Conservation (phyloP, 1,284 basidiomycete species). For the Exobasidium cylindrosporum region DNA sequence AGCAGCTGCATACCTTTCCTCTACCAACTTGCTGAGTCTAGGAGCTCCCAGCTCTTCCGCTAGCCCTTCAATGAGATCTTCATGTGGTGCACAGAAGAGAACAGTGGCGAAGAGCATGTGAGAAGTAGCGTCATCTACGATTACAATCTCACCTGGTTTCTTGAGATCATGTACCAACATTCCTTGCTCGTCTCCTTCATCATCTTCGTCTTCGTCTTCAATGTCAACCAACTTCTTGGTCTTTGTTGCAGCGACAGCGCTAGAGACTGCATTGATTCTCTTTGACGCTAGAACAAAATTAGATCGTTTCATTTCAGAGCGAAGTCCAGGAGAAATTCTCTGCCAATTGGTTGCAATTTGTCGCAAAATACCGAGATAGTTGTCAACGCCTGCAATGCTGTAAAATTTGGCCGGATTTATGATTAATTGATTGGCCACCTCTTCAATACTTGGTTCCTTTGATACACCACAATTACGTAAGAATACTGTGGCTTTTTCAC, state of each 20-base stretch:
- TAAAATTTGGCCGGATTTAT: slow-evolving; percentile 67
- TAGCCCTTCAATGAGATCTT: slow-evolving; percentile 70
- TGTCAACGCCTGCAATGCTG: slow-evolving; percentile 64
- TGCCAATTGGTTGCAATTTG: slow-evolving; percentile 76
- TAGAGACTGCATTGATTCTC: slow-evolving; percentile 53
- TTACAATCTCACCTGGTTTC: slow-evolving; percentile 49
- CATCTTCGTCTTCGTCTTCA: slow-evolving; percentile 32
- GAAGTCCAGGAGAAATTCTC: slow-evolving; percentile 63
- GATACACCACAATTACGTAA: slow-evolving; percentile 82
- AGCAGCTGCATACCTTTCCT: slow-evolving; percentile 69
- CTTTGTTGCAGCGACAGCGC: neutral
- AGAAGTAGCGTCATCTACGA: slow-evolving; percentile 54
- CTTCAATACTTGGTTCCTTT: slow-evolving; percentile 80
- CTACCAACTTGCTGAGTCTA: slow-evolving; percentile 69
- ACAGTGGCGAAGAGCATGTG: slow-evolving; percentile 52
- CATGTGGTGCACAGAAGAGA: slow-evolving; percentile 67
- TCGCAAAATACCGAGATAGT: slow-evolving; percentile 72
- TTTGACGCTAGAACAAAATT: slow-evolving; percentile 73
- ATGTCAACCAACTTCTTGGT: slow-evolving; percentile 17
- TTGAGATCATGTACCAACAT: slow-evolving; percentile 50
- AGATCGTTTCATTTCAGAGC: slow-evolving; percentile 67
- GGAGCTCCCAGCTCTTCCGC: slow-evolving; percentile 62
- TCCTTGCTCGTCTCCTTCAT: slow-evolving; percentile 47
- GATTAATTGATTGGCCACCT: slow-evolving; percentile 59
- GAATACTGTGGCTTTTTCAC: slow-evolving; percentile 72